Conservation (phyloP, 2,329 filamentous ascomycete species). For the Nemania abortiva region DNA sequence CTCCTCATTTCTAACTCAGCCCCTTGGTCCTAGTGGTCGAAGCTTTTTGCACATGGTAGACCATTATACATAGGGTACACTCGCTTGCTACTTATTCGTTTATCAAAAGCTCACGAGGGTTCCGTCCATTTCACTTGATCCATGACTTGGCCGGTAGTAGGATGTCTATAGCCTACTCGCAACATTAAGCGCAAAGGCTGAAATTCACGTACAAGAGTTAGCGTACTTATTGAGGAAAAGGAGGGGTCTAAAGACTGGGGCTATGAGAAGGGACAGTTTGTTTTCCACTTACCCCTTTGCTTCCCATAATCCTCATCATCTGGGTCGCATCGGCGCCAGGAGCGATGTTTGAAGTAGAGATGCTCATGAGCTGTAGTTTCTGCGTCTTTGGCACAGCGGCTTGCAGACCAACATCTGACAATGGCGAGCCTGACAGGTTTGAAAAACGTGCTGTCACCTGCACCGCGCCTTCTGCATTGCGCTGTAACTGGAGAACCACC, state of each 20-base stretch:
- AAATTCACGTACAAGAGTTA: slow-evolving; percentile 22
- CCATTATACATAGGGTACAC: background rate
- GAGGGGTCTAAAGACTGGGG: background rate
- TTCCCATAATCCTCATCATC: slow-evolving; percentile 86
- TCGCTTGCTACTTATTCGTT: slow-evolving; percentile 13
- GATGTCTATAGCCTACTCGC: slow-evolving; percentile 83
- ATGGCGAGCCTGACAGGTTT: slow-evolving; percentile 74
- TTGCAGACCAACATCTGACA: slow-evolving; percentile 86
- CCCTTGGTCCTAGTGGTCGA: background rate
- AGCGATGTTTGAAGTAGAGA: slow-evolving; percentile 82
- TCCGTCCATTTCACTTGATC: slow-evolving; percentile 99
- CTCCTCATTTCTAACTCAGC: background rate
- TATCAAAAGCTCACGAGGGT: slow-evolving; percentile 59
- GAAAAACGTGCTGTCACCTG: slow-evolving; percentile 87
- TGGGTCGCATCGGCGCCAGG: slow-evolving; percentile 88
- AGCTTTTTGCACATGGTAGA: background rate
- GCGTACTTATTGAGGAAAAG: background rate
- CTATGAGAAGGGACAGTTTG: slow-evolving; percentile 47
- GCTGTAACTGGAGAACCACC: slow-evolving; percentile 85
- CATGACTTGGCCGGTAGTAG: slow-evolving; percentile 76
- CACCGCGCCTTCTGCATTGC: slow-evolving; percentile 81
- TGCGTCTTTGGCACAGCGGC: slow-evolving; percentile 97
- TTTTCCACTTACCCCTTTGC: slow-evolving; percentile 88
- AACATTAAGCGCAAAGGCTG: slow-evolving; percentile 87
- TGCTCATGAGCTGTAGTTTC: slow-evolving; percentile 90